These are phyloP conservation scores for Phyllosticta paracitricarpa DNA, from an alignment of 2,329 filamentous ascomycete genomes.

Conservation along the genomic window DNA sequence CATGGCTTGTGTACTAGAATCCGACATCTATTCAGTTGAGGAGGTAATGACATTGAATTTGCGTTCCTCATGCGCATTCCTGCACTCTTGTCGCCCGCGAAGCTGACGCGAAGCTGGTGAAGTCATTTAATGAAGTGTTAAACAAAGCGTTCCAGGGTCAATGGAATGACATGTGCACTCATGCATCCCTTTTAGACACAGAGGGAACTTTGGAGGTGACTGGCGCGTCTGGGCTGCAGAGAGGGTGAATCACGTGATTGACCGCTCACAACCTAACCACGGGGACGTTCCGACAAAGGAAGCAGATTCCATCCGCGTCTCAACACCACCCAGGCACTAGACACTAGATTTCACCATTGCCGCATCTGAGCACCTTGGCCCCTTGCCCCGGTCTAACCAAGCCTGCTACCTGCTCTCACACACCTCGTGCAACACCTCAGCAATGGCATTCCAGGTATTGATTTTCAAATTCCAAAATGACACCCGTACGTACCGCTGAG, in stretches of 20 bases:
- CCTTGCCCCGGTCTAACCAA: neutral
- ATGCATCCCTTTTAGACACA: too few species aligned
- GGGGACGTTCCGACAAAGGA: too few species aligned
- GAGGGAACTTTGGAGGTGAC: too few species aligned
- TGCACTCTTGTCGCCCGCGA: neutral
- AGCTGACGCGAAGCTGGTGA: neutral
- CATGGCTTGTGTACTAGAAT: neutral
- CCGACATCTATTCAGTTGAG: neutral
- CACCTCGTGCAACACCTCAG: neutral
- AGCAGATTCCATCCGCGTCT: neutral
- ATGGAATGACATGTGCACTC: too few species aligned
- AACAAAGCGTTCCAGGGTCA: too few species aligned
- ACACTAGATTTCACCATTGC: neutral
- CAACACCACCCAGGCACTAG: neutral
- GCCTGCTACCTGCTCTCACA: neutral
- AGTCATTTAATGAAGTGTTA: neutral
- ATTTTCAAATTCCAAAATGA: neutral
- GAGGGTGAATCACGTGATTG: too few species aligned
- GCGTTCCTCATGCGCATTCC: neutral
- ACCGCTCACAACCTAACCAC: too few species aligned
- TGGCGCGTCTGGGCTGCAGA: too few species aligned
- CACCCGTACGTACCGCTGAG: slow-evolving; percentile 6
- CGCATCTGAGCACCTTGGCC: neutral
- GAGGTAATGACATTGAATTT: neutral
- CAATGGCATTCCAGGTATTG: neutral